Evolutionary conservation across 2,329 filamentous ascomycete species (phyloP).

Genomic region (Talaromyces sp.): DNA sequence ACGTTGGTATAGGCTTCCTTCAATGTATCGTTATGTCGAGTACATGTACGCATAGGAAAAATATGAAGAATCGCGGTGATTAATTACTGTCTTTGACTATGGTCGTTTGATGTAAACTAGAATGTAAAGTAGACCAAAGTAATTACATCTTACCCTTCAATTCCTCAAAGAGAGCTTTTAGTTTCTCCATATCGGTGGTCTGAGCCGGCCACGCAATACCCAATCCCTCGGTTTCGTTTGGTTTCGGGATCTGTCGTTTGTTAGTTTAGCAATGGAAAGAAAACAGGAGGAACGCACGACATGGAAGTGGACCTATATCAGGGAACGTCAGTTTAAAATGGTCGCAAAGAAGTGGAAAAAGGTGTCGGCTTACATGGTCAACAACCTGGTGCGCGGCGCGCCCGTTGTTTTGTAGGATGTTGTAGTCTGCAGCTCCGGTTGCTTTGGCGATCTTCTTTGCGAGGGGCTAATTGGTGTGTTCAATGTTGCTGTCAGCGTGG

Average conservation of each 20-base stretch:
- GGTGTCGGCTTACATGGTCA: conserved; percentile 63
- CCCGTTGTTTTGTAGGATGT: conserved; percentile 95
- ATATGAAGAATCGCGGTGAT: not conserved
- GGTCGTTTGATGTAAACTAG: not conserved
- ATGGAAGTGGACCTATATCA: conserved; percentile 76
- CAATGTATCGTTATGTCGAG: not conserved
- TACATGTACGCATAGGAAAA: not conserved
- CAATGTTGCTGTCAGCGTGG: not conserved
- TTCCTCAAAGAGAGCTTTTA: conserved; percentile 74
- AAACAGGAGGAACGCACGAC: conserved; percentile 54
- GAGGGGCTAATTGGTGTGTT: conserved; percentile 57
- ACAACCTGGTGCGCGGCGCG: conserved; percentile 85
- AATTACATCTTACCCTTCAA: conserved; percentile 81
- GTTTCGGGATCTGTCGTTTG: conserved; percentile 77
- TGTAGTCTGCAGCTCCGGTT: conserved; percentile 73
- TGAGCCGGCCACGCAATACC: conserved; percentile 73
- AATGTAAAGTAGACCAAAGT: not conserved
- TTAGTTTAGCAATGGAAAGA: not conserved
- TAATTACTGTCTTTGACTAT: not conserved
- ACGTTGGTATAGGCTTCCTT: not conserved
- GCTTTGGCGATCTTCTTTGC: conserved; percentile 82
- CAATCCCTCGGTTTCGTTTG: conserved; percentile 73
- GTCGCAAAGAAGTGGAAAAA: not conserved
- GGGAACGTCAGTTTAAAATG: conserved; percentile 1
- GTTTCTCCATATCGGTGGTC: conserved; percentile 69